phyloP scores from a whole-genome alignment of 768 basidiomycete species.

The Dentipellis fragilis region DNA sequence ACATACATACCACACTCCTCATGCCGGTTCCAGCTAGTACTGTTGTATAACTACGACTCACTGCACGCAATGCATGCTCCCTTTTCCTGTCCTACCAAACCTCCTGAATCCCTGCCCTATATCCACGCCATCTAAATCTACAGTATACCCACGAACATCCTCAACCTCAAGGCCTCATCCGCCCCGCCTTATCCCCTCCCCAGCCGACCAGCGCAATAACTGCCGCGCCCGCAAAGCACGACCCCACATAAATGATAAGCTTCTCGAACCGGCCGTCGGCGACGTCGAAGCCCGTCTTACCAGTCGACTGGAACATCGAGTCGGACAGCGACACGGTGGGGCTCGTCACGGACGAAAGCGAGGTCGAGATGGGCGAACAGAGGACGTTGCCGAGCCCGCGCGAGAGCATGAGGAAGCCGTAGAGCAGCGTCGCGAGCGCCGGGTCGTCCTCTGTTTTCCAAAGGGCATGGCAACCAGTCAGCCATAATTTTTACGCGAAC shows the following conservation, averaged over 20 bases:
- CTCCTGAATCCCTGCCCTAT: too few species aligned
- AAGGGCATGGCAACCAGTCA: background rate
- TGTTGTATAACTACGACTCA: too few species aligned
- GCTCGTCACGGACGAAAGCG: slow-evolving; percentile 4
- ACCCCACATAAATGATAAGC: slow-evolving; percentile 21
- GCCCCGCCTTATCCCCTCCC: slow-evolving; percentile 4
- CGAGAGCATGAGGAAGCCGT: slow-evolving; percentile 16
- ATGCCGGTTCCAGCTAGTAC: too few species aligned
- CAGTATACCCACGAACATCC: background rate
- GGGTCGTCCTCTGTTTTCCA: slow-evolving; percentile 21
- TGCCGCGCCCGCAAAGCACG: slow-evolving; percentile 22
- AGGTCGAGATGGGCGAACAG: slow-evolving; percentile 19
- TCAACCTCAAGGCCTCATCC: background rate
- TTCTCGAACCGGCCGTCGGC: slow-evolving; percentile 17
- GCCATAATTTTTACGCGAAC: background rate
- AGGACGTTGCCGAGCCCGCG: slow-evolving; percentile 19
- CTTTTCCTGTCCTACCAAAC: too few species aligned
- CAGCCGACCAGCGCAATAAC: slow-evolving; percentile 15
- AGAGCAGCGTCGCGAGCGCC: slow-evolving; percentile 13
- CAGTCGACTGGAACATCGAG: background rate
- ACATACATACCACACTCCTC: too few species aligned
- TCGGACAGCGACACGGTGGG: background rate
- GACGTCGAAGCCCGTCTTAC: slow-evolving; percentile 9
- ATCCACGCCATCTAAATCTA: background rate
- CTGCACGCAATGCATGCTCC: too few species aligned